Evolutionary conservation across 257 asterid species (phyloP).

Genomic region (Nicotiana paniculata): DNA sequence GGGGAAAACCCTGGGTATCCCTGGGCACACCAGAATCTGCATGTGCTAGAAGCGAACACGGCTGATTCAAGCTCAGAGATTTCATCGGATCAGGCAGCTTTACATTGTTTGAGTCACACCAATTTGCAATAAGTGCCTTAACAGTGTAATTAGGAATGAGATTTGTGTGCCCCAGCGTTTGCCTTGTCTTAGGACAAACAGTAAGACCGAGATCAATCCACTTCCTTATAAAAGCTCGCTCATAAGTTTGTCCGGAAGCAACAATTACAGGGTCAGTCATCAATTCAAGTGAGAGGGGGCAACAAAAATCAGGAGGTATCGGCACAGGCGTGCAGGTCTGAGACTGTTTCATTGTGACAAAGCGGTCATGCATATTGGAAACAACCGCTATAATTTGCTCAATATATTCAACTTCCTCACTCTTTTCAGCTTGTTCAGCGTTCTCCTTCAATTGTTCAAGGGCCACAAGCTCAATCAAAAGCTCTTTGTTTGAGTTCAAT

Average conservation of each 20-base stretch:
- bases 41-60: slow-evolving; percentile 20
- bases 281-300: slow-evolving; percentile 37
- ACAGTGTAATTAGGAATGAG: slow-evolving; percentile 36
- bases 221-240: slow-evolving; percentile 24
- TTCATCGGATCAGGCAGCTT: slow-evolving; percentile 27
- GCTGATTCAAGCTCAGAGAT: slow-evolving; percentile 24
- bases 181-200: slow-evolving; percentile 36
- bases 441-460: slow-evolving; percentile 37
- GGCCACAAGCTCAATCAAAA: slow-evolving; percentile 33
- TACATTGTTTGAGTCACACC: slow-evolving; percentile 32
- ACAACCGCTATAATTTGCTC: slow-evolving; percentile 34
- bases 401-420: slow-evolving; percentile 28
- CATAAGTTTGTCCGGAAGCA: slow-evolving; percentile 37
- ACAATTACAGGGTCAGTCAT: slow-evolving; percentile 38
- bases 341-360: slow-evolving; percentile 25
- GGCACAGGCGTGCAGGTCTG: slow-evolving; percentile 29
- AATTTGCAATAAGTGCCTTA: slow-evolving; percentile 31
- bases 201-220: slow-evolving; percentile 39
- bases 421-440: slow-evolving; percentile 28
- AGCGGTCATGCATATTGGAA: slow-evolving; percentile 26
- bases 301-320: slow-evolving; percentile 35
- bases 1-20: slow-evolving; percentile 18
- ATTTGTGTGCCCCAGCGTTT: slow-evolving; percentile 23
- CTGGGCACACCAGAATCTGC: slow-evolving; percentile 14
- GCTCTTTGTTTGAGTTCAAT: slow-evolving; percentile 32